Percentiles rank a stretch among this genome's conserved stretches.
Conservation (phyloP, 106 monocot genomes). For the Narthecium ossifragum region DNA sequence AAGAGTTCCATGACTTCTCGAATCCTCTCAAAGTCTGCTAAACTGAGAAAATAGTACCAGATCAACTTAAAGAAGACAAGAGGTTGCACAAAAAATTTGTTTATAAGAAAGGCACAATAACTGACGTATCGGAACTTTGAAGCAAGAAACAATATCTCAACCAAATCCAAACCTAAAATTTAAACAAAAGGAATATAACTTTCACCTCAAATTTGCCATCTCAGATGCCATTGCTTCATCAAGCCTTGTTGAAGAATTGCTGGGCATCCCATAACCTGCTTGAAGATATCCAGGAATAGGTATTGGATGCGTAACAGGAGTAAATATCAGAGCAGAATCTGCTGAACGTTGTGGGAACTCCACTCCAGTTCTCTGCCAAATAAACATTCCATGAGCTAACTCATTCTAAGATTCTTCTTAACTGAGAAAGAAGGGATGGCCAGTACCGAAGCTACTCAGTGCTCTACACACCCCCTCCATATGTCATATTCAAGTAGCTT, state of each 20-base stretch:
- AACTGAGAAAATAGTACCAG: constrained; percentile 26
- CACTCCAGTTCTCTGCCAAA: constrained; percentile 61
- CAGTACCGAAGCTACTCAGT: too few relatives aligned
- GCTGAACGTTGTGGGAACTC: constrained; percentile 58
- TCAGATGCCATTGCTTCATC: constrained; percentile 90
- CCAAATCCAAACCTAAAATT: neutral
- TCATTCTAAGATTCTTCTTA: too few relatives aligned
- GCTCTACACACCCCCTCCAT: too few relatives aligned
- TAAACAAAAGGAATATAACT: neutral
- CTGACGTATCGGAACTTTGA: too few relatives aligned
- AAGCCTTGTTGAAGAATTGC: constrained; percentile 46
- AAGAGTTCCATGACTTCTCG: constrained; percentile 60
- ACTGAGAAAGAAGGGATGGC: too few relatives aligned
- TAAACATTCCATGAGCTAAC: neutral
- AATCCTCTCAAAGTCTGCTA: constrained; percentile 63
- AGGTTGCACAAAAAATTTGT: too few relatives aligned
- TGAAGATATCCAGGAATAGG: constrained; percentile 21
- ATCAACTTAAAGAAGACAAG: constrained; percentile 13
- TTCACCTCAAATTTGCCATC: constrained; percentile 56
- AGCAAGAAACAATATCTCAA: constrained; percentile 1
- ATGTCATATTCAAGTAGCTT: too few relatives aligned
- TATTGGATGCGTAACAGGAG: constrained; percentile 34
- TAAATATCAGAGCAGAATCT: constrained; percentile 71
- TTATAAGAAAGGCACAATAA: too few relatives aligned
- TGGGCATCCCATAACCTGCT: constrained; percentile 50